Evolutionary conservation across 345 rosid species (phyloP).

Genomic region (Populus ilicifolia): DNA sequence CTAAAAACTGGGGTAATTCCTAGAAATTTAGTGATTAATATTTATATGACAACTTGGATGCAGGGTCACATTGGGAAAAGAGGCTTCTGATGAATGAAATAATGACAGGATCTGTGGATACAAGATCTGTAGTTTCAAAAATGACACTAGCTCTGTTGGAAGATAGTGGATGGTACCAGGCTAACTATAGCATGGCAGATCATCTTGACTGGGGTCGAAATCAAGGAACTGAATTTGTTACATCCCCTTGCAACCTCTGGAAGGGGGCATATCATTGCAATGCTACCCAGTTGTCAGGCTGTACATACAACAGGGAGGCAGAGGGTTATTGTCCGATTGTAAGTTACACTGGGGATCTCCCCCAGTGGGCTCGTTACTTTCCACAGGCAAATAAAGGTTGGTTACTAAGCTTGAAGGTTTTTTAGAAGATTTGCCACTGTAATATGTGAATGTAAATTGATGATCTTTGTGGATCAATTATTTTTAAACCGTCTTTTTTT

Average conservation of each 20-base stretch:
- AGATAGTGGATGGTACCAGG: slow-evolving; percentile 99
- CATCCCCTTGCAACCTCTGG: slow-evolving; percentile 92
- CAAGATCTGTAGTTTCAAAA: slow-evolving; percentile 95
- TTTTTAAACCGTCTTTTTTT: background rate
- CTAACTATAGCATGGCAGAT: slow-evolving; percentile 97
- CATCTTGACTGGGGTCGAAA: slow-evolving; percentile 95
- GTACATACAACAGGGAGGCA: slow-evolving; percentile 98
- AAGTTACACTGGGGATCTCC: slow-evolving; percentile 87
- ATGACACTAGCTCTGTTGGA: slow-evolving; percentile 94
- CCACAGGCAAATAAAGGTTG: slow-evolving; percentile 93
- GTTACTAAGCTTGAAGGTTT: background rate
- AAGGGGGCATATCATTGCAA: slow-evolving; percentile 95
- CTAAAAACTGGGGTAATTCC: background rate
- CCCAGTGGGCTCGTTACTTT: slow-evolving; percentile 96
- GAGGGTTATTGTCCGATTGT: slow-evolving; percentile 99
- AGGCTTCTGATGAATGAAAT: slow-evolving; percentile 98
- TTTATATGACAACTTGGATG: slow-evolving; percentile 7
- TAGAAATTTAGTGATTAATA: slow-evolving; percentile 3
- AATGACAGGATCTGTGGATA: slow-evolving; percentile 99
- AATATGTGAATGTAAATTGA: background rate
- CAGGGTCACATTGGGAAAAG: slow-evolving; percentile 99
- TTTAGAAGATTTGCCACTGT: background rate
- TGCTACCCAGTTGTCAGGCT: slow-evolving; percentile 85
- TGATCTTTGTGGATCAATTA: background rate
- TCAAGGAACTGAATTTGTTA: slow-evolving; percentile 92